Evolutionary conservation across 352 stramenopile species (phyloP), one percentile per base, ranked within the genome.

Genomic region (Aphanomyces astaci): DNA sequence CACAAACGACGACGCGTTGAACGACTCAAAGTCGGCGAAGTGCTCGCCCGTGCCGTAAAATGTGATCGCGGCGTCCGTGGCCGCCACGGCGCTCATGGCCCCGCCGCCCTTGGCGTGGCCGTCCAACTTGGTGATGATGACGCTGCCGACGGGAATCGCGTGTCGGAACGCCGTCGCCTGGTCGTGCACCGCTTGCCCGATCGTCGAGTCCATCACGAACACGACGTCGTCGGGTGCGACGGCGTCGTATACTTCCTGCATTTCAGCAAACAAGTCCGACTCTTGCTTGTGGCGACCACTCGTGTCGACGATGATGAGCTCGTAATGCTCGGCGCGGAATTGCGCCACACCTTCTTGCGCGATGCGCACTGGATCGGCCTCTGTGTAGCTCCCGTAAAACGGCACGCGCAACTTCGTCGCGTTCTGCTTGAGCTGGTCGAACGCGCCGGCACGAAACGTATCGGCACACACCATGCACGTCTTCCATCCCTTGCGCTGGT

Each of bases 391-490:
- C 28, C 97, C 97, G 77, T 99, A 99, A 76, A 99, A 99, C 13
- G 97, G 97, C 60, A 98, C 94, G 22, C 92, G 87, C 66, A 99
- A 78, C 81, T 98, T 99, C 30, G 96, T 98, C 30, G 97, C 97
- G 84, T 99, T 99, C 80, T 99, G 97, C 79, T 99, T 99, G 22
- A 99, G 80, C 76, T 99, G 97, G 80, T 99, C 97, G 73, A 99
- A 99, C 2, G 97, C 97, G 64, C 97, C 97, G 4, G 97, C 97
- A 45, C 96, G 88, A 78, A 99, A 99, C 31, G 97, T 99, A 86
- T 99, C 97, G 17, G 96, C 96, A 78, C 97, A 99, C 3, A 99
- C 97, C 97, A 99, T 99, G 72, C 88, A 96, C 39, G 92, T 98
- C 80, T 98, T 99, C 94, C 92, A 99, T 17, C 92, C 95, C 60